These are phyloP conservation scores for Colletotrichum godetiae DNA, from an alignment of 2,329 filamentous ascomycete genomes.

Conservation along the genomic window DNA sequence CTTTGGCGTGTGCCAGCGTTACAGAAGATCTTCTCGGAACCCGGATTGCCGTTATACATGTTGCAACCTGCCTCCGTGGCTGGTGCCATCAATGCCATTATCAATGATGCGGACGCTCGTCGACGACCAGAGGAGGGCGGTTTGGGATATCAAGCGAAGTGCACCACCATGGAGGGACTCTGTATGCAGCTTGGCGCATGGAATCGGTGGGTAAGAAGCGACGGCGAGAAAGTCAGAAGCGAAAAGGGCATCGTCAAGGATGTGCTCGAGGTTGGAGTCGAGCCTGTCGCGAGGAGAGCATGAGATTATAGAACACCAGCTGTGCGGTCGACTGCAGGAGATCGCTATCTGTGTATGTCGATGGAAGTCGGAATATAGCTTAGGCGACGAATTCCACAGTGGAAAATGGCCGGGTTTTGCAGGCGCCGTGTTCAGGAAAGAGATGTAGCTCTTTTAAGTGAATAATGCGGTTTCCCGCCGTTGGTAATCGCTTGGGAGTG, in stretches of 20 bases:
- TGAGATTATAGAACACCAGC: neutral
- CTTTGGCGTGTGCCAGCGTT: constrained; percentile 41
- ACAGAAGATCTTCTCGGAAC: constrained; percentile 44
- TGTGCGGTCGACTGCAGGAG: neutral
- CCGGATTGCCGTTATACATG: constrained; percentile 46
- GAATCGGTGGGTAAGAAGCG: constrained; percentile 44
- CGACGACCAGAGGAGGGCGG: constrained; percentile 52
- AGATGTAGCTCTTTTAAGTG: neutral
- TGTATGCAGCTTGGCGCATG: constrained; percentile 52
- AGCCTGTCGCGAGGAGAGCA: constrained; percentile 30
- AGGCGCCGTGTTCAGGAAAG: neutral
- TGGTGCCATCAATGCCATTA: constrained; percentile 49
- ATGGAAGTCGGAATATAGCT: neutral
- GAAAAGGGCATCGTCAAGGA: constrained; percentile 26
- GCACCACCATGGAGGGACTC: constrained; percentile 54
- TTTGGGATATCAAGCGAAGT: constrained; percentile 52
- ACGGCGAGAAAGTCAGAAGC: constrained; percentile 13
- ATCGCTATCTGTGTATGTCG: neutral
- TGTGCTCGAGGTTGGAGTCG: constrained; percentile 25
- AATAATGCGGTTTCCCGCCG: neutral
- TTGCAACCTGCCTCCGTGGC: constrained; percentile 55
- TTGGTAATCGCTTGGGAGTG: neutral
- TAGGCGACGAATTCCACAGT: neutral
- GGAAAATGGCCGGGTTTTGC: neutral
- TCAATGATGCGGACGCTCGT: constrained; percentile 51